Conservation (phyloP, 257 asterid species). For the Fraxinus pennsylvanica region DNA sequence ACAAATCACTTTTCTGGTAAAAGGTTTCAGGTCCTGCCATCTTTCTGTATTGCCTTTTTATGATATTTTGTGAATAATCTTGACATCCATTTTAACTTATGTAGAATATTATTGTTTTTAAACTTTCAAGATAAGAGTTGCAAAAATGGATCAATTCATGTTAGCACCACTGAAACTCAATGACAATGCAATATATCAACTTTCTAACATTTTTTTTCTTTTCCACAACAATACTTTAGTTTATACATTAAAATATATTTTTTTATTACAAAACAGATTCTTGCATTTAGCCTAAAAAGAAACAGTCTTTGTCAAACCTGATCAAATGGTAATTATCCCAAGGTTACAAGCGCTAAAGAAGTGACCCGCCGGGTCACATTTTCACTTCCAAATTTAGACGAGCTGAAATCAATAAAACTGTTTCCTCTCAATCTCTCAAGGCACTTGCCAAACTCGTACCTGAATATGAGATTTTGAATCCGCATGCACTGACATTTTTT, state of each 20-base stretch:
- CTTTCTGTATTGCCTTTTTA: slow-evolving; percentile 34
- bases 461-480: slow-evolving; percentile 1
- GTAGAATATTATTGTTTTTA: background rate
- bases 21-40: slow-evolving; percentile 55
- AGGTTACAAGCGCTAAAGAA: background rate
- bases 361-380: background rate
- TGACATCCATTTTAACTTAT: background rate
- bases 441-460: background rate
- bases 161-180: background rate
- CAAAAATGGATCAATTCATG: background rate
- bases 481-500: background rate
- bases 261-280: background rate
- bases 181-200: background rate
- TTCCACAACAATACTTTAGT: background rate
- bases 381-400: background rate
- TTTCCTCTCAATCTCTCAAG: background rate
- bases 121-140: background rate
- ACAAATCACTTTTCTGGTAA: slow-evolving; percentile 96
- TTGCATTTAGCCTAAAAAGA: background rate
- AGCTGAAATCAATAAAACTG: background rate
- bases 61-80: background rate
- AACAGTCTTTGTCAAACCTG: background rate
- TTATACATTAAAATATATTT: background rate
- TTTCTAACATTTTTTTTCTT: background rate
- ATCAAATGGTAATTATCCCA: background rate